Conservation (phyloP, 257 asterid species). For the Coffea canephora region DNA sequence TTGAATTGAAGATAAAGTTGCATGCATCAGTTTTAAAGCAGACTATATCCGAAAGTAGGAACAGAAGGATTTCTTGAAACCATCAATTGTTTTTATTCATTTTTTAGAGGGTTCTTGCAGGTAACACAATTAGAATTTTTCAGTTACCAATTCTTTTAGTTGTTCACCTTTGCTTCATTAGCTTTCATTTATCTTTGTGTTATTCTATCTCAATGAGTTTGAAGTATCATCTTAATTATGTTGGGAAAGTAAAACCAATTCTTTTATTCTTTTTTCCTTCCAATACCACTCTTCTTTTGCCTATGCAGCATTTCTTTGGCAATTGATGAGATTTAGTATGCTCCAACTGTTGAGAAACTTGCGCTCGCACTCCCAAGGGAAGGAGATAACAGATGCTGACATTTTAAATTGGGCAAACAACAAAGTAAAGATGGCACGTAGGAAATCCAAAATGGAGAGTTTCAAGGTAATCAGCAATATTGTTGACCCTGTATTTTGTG, state of each 20-base stretch:
- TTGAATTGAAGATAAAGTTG: background rate
- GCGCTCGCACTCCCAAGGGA: conserved; percentile 72
- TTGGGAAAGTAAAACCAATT: background rate
- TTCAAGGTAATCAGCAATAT: conserved; percentile 54
- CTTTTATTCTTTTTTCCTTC: background rate
- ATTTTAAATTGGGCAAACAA: conserved; percentile 66
- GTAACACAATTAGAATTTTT: background rate
- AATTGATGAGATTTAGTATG: conserved; percentile 91
- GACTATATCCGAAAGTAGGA: background rate
- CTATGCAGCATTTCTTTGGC: conserved; percentile 76
- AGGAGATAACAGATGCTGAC: conserved; percentile 68
- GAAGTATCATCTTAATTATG: background rate
- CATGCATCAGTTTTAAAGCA: background rate
- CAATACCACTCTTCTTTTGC: background rate
- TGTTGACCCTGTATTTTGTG: background rate
- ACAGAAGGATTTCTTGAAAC: background rate
- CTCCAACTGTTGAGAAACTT: conserved; percentile 74
- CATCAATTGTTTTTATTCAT: background rate
- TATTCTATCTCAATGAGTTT: background rate
- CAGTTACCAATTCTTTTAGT: background rate
- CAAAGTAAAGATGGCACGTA: conserved; percentile 65
- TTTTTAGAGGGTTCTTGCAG: background rate
- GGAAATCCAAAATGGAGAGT: conserved; percentile 71
- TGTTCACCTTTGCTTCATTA: background rate
- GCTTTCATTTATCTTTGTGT: background rate